Conservation (phyloP, 2,329 filamentous ascomycete species). For the Dothideomycetidae sp. region DNA sequence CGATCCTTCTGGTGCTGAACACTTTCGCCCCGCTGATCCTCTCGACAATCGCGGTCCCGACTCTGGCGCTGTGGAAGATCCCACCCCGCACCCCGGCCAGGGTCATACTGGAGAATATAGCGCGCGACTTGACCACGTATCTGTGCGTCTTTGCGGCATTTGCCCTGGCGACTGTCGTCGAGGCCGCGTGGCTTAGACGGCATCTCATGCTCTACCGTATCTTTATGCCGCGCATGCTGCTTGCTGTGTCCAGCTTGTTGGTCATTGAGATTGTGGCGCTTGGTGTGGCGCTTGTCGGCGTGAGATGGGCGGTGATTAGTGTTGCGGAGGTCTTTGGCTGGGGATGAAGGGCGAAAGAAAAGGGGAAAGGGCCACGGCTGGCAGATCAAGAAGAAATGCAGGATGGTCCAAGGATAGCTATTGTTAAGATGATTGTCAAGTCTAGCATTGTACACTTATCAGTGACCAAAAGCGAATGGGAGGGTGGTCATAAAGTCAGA, state of each 20-base stretch:
- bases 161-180: constrained; percentile 73
- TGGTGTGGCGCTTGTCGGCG: constrained; percentile 55
- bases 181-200: constrained; percentile 73
- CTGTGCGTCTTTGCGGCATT: constrained; percentile 71
- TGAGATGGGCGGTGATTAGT: constrained; percentile 62
- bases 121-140: constrained; percentile 59
- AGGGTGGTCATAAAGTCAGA: no score
- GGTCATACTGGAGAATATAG: constrained; percentile 50
- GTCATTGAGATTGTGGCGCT: constrained; percentile 65
- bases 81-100: constrained; percentile 48
- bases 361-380: not conserved
- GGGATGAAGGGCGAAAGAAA: constrained; percentile 26
- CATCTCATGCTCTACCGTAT: constrained; percentile 96
- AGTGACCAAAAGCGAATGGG: no score
- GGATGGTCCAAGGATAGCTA: no score
- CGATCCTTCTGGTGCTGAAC: constrained; percentile 68
- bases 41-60: constrained; percentile 62
- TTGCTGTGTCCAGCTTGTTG: constrained; percentile 55
- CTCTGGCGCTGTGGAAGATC: constrained; percentile 79
- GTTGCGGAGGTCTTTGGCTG: constrained; percentile 84
- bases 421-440: no score
- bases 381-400: not conserved
- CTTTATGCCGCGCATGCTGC: constrained; percentile 83
- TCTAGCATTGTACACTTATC: no score
- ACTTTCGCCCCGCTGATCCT: constrained; percentile 82